phyloP scores from a whole-genome alignment of 495 filamentous ascomycete genomes.

The Lasiosphaeriaceae sp. region DNA sequence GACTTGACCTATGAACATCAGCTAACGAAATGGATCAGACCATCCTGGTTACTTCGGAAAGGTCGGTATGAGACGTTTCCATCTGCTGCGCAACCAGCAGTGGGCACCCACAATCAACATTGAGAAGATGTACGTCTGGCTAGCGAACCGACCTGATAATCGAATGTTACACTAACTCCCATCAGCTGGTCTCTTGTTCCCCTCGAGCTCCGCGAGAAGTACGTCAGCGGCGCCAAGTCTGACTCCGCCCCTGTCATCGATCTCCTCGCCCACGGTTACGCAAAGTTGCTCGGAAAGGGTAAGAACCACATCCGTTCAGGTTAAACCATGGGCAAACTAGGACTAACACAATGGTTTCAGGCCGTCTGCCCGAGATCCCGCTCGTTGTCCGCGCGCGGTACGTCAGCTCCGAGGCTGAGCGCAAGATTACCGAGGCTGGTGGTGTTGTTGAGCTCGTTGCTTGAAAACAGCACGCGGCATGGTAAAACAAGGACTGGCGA shows the following conservation, averaged over 20 bases:
- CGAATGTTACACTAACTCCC: not conserved
- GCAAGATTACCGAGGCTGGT: conserved; percentile 33
- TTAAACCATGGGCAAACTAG: not conserved
- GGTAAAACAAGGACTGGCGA: conserved; percentile 31
- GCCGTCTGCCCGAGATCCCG: conserved; percentile 33
- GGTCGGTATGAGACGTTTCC: conserved; percentile 37
- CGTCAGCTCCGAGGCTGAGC: conserved; percentile 35
- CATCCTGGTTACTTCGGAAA: conserved; percentile 38
- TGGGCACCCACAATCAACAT: conserved; percentile 36
- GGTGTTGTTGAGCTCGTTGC: conserved; percentile 34
- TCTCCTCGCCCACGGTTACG: conserved; percentile 34
- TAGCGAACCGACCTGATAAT: not conserved
- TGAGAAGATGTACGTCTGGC: conserved; percentile 29
- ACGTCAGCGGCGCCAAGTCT: conserved; percentile 28
- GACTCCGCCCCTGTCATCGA: conserved; percentile 34
- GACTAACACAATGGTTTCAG: conserved; percentile 6
- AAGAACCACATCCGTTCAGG: conserved; percentile 1
- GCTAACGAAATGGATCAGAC: conserved; percentile 25
- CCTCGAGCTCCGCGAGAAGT: conserved; percentile 31
- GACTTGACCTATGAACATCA: not conserved
- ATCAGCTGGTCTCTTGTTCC: conserved; percentile 32
- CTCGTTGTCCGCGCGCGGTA: conserved; percentile 31
- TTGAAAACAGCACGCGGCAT: conserved; percentile 21
- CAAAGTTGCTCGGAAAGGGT: conserved; percentile 37
- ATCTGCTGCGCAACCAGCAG: conserved; percentile 32